Base-by-base conservation (phyloP, 2,329 filamentous ascomycete genomes). In the Epichloe baconii region DNA sequence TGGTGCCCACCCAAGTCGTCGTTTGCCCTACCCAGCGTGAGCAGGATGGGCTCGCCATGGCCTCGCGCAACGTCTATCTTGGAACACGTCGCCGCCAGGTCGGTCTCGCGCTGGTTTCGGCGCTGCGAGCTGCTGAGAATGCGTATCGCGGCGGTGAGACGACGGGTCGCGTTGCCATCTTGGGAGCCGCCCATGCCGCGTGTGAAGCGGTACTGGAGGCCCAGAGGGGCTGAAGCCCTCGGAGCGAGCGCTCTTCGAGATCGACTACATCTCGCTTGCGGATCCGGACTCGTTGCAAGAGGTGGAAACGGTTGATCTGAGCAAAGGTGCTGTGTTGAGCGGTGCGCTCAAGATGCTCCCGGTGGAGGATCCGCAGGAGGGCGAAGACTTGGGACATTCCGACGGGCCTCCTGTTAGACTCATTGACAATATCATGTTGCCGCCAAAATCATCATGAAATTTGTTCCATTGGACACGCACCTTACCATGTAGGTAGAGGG, bases 1-100 rank as follows among this genome's bases (percentile, higher is more conserved):
- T 89, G 64, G 67, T 97, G 41, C 80, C 86, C 40, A 85, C 81
- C 3, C 73, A 86, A 21, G 80, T 97, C 8, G 76, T 83, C 35
- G 76, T 97, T 50, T 80, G 83, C 5, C 74, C 80, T 0, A 98
- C 93, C 0, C 73, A 80, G 52, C 77, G 93, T 48, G 90, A 94
- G 55, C 50, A 62, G 2, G 89, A 95, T 65, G 91, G 91, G 1
- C 71, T 98, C 54, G 93, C 93, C 2, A 77, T 96, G 67, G 96
- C 90, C 64, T 95, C 88, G 36, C 77, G 93, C 50, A 98, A 98
- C 65, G 88, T 95, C 7, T 97, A 96, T 65, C 79, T 98, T 3
- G 93, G 91, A 2, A 66, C 77, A 17, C 76, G 89, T 47, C 75
- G 93, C 56, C 79, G 90, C 26, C 71, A 70, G 3, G 78, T 86